phyloP scores from a whole-genome alignment of 1,284 basidiomycete species.

The Peniophora sp. region DNA sequence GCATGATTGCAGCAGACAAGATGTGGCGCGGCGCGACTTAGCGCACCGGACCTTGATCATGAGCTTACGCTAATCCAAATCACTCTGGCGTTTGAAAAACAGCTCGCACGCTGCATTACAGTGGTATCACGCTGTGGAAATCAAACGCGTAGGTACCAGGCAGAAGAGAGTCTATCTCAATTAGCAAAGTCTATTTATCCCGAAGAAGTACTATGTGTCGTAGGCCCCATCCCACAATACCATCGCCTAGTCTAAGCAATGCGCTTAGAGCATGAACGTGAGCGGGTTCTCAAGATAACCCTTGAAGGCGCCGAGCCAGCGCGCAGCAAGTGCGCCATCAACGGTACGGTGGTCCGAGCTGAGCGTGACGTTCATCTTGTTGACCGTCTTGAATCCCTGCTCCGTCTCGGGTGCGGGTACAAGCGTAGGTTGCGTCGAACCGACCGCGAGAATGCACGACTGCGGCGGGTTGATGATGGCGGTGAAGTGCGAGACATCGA shows the following conservation, averaged over 20 bases:
- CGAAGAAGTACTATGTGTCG: not conserved
- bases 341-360: conserved; percentile 95
- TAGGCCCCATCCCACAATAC: too few species aligned
- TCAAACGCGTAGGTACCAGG: not conserved
- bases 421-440: conserved; percentile 82
- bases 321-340: conserved; percentile 87
- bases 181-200: not conserved
- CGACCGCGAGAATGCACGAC: conserved; percentile 95
- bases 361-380: conserved; percentile 95
- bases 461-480: conserved; percentile 99
- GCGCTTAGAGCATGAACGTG: conserved; percentile 77
- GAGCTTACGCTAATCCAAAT: too few species aligned
- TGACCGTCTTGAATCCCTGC: conserved; percentile 87
- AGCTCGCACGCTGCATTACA: not conserved
- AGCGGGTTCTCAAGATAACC: conserved; percentile 96
- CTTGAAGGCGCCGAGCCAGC: conserved; percentile 93
- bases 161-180: not conserved
- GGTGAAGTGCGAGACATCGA: conserved; percentile 90
- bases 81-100: too few species aligned
- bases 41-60: not conserved
- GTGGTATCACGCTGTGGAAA: not conserved
- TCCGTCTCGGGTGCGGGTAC: conserved; percentile 85
- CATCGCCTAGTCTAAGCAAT: not conserved
- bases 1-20: conserved; percentile 7
- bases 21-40: not conserved